These are phyloP conservation scores for Mycosphaerella sp. DNA, from an alignment of 2,329 filamentous ascomycete species.

Conservation along the genomic window DNA sequence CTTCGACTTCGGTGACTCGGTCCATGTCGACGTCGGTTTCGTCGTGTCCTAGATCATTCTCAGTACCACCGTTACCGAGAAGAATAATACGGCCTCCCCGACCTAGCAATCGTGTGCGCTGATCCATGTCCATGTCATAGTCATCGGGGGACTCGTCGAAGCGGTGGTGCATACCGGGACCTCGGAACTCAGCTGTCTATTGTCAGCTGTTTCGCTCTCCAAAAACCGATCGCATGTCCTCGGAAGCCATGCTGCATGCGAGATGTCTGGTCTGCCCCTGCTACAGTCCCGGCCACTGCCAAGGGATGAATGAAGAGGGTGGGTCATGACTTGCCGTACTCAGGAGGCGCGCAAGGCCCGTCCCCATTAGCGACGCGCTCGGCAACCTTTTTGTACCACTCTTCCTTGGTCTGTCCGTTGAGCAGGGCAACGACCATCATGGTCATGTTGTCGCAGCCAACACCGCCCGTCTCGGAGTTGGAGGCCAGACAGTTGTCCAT, in stretches of 20 bases:
- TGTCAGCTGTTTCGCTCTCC: conserved; percentile 23
- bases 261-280: background rate
- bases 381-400: conserved; percentile 96
- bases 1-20: conserved; percentile 46
- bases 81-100: conserved; percentile 81
- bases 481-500: conserved; percentile 99
- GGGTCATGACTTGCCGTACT: conserved; percentile 81
- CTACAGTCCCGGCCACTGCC: background rate
- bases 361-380: conserved; percentile 93
- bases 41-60: conserved; percentile 73
- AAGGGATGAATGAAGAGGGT: conserved; percentile 12
- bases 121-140: conserved; percentile 68
- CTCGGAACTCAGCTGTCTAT: conserved; percentile 44
- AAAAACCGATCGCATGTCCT: background rate
- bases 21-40: conserved; percentile 77
- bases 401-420: conserved; percentile 85
- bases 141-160: conserved; percentile 49
- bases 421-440: conserved; percentile 88
- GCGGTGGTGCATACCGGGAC: conserved; percentile 45
- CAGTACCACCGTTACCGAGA: conserved; percentile 89
- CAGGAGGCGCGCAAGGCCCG: conserved; percentile 94
- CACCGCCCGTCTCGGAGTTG: conserved; percentile 94
- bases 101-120: conserved; percentile 60
- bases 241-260: background rate
- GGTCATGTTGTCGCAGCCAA: conserved; percentile 99